A percentile compares a stretch with the other conserved stretches of the same genome.
Evolutionary conservation across 768 basidiomycete species (phyloP).

Genomic region (Suillus clintonianus): DNA sequence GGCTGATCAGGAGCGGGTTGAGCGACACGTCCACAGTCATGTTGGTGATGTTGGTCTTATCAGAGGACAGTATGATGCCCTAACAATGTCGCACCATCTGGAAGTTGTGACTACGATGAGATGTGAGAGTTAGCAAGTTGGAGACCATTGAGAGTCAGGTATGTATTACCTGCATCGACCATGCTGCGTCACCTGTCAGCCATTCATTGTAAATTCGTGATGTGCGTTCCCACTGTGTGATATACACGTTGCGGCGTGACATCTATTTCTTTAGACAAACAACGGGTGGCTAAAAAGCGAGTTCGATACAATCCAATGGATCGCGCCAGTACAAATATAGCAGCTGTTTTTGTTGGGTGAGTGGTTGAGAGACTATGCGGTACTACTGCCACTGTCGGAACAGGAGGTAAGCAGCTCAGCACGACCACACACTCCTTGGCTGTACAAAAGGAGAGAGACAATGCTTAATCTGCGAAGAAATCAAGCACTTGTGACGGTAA

Average conservation of each 20-base stretch:
- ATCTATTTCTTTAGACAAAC: conserved; percentile 23
- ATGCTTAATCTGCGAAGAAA: not conserved
- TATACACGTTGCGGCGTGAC: conserved; percentile 19
- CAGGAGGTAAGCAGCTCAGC: conserved; percentile 22
- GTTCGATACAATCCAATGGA: conserved; percentile 29
- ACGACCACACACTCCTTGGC: conserved; percentile 18
- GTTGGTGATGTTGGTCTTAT: conserved; percentile 26
- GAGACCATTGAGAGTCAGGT: too few species aligned
- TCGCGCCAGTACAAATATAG: conserved; percentile 30
- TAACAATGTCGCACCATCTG: conserved; percentile 17
- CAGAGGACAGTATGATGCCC: conserved; percentile 30
- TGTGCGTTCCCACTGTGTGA: conserved; percentile 3
- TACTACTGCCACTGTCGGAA: conserved; percentile 24
- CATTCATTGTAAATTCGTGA: too few species aligned
- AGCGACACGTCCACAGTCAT: too few species aligned
- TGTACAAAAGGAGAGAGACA: conserved; percentile 14
- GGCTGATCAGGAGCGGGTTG: conserved; percentile 28
- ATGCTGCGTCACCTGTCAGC: too few species aligned
- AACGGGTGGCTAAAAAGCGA: conserved; percentile 26
- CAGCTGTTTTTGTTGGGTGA: conserved; percentile 23
- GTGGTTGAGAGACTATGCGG: conserved; percentile 1
- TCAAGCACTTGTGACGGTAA: too few species aligned
- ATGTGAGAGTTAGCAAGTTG: too few species aligned
- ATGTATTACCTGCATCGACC: too few species aligned
- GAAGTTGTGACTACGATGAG: too few species aligned